These are phyloP conservation scores for Colletotrichum eremochloae DNA, from an alignment of 2,329 filamentous ascomycete species.

Conservation along the genomic window DNA sequence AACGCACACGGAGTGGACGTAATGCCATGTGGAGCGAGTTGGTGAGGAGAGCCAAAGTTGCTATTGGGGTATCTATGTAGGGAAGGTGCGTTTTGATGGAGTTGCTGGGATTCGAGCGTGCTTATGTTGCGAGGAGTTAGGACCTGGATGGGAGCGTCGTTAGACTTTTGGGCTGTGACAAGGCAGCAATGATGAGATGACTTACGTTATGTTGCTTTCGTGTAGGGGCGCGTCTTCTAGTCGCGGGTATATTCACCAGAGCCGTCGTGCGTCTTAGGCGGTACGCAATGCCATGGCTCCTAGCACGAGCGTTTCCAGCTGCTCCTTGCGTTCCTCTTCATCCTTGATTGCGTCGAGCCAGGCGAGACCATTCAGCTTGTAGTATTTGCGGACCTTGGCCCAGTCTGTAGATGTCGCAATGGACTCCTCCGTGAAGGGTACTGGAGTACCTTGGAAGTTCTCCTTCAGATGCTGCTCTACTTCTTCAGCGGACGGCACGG, in stretches of 20 bases:
- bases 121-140: background rate
- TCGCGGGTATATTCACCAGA: background rate
- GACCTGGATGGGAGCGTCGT: background rate
- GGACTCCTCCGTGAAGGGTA: conserved; percentile 73
- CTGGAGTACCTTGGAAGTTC: conserved; percentile 71
- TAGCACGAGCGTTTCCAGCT: conserved; percentile 78
- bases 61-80: conserved; percentile 54
- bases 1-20: conserved; percentile 71
- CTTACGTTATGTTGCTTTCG: conserved; percentile 6
- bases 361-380: conserved; percentile 80
- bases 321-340: conserved; percentile 58
- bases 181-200: background rate
- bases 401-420: conserved; percentile 73
- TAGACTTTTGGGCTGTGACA: background rate
- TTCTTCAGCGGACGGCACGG: conserved; percentile 61
- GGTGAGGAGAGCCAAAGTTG: conserved; percentile 64
- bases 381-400: conserved; percentile 82
- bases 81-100: conserved; percentile 33
- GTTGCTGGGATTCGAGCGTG: background rate
- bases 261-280: conserved; percentile 34
- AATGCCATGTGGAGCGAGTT: conserved; percentile 75
- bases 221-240: background rate
- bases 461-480: conserved; percentile 71
- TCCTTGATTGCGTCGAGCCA: conserved; percentile 63
- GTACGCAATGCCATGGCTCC: conserved; percentile 84